These are phyloP conservation scores for Crithidia thermophila DNA, from an alignment of 208 protist species.

Conservation along the genomic window DNA sequence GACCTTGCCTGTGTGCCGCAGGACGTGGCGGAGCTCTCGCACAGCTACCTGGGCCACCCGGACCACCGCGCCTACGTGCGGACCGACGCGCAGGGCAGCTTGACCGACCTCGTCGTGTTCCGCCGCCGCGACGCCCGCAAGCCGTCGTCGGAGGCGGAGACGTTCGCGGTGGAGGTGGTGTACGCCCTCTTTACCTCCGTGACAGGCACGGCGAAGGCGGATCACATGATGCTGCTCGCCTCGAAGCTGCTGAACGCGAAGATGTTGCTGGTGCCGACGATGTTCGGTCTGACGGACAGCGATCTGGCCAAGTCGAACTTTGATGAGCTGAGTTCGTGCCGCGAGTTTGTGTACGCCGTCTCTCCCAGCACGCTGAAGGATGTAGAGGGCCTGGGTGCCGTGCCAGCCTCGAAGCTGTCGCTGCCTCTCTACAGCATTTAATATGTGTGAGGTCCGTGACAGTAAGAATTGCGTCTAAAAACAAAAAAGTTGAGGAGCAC, in stretches of 20 bases:
- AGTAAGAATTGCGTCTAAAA: no score
- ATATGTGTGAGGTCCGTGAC: no score
- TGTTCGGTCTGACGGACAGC: conserved; percentile 83
- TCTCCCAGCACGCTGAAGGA: conserved; percentile 14
- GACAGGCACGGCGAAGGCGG: conserved; percentile 55
- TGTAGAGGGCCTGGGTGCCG: conserved; percentile 31
- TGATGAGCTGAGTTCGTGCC: conserved; percentile 51
- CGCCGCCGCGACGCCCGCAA: conserved; percentile 39
- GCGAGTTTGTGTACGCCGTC: conserved; percentile 77
- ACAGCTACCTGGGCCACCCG: conserved; percentile 36
- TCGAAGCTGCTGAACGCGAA: conserved; percentile 50
- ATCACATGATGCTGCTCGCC: conserved; percentile 67
- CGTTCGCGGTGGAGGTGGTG: conserved; percentile 45
- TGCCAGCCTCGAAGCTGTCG: conserved; percentile 58
- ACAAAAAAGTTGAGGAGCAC: no score
- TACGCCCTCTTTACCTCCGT: conserved; percentile 72
- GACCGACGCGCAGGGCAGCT: conserved; percentile 3
- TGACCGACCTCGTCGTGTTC: conserved; percentile 72
- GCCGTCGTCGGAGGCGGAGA: background rate
- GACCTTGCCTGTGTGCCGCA: conserved; percentile 43
- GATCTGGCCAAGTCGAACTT: conserved; percentile 82
- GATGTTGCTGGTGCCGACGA: conserved; percentile 66
- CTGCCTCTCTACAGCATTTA: conserved; percentile 62
- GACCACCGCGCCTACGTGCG: conserved; percentile 29
- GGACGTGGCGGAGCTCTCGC: conserved; percentile 35